These are phyloP conservation scores for Meira nashicola DNA, from an alignment of 1,284 basidiomycete genomes.

Conservation along the genomic window DNA sequence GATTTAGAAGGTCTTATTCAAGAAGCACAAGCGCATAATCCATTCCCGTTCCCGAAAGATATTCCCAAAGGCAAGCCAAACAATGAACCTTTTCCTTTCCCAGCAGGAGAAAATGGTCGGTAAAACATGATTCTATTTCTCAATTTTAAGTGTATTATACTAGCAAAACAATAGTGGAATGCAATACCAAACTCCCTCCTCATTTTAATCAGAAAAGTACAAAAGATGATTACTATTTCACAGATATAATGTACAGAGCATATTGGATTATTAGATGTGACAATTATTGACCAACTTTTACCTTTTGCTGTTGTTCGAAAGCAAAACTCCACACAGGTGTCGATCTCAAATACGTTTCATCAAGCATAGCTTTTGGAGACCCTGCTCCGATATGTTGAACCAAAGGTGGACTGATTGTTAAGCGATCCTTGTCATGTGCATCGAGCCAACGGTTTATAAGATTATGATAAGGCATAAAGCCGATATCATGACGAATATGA, in stretches of 20 bases:
- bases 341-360: neutral
- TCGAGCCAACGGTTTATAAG: neutral
- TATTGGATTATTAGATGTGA: too few relatives aligned
- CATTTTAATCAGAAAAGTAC: too few relatives aligned
- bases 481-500: neutral
- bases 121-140: neutral
- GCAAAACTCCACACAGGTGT: conserved; percentile 7
- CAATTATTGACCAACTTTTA: too few relatives aligned
- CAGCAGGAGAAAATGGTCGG: conserved; percentile 17
- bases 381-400: conserved; percentile 7
- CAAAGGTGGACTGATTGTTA: conserved; percentile 5
- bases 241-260: too few relatives aligned
- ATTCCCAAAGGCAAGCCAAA: conserved; percentile 15
- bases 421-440: neutral
- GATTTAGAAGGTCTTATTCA: conserved; percentile 70
- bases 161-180: neutral
- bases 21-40: conserved; percentile 62
- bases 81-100: conserved; percentile 42
- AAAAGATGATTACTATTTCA: neutral
- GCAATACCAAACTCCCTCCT: neutral
- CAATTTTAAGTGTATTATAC: neutral
- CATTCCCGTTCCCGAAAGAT: conserved; percentile 44
- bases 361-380: neutral
- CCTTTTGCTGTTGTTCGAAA: conserved; percentile 1
- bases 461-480: conserved; percentile 1